Evolutionary conservation across 140 eudicot genomes (phyloP).

Genomic region (Bidens hawaiensis): DNA sequence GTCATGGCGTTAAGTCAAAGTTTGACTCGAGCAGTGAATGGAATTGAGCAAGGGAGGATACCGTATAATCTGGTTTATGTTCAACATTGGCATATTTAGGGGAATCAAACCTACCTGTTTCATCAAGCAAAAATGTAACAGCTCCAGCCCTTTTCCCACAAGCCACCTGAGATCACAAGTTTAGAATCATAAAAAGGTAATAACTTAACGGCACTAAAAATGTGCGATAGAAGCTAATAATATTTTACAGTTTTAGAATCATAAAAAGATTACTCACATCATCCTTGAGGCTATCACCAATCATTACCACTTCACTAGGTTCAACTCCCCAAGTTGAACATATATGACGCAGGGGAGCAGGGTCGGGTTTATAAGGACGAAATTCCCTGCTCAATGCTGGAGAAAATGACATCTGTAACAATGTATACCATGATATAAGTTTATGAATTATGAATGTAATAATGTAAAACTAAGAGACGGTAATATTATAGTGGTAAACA

Average conservation of each 20-base stretch:
- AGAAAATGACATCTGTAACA: slow-evolving; percentile 67
- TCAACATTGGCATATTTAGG: slow-evolving; percentile 62
- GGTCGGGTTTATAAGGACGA: slow-evolving; percentile 94
- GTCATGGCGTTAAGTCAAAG: slow-evolving; percentile 61
- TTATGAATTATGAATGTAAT: not conserved
- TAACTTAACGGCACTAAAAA: not conserved
- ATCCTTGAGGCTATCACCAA: slow-evolving; percentile 94
- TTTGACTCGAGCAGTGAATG: slow-evolving; percentile 47
- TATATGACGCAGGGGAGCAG: slow-evolving; percentile 88
- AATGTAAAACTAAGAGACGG: not conserved
- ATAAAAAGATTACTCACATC: slow-evolving; percentile 90
- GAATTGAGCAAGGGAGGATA: slow-evolving; percentile 75
- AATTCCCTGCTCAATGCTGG: slow-evolving; percentile 96
- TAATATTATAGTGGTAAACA: not conserved
- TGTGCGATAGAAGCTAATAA: not conserved
- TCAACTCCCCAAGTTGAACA: slow-evolving; percentile 77
- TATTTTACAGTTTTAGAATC: not conserved
- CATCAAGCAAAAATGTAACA: slow-evolving; percentile 75
- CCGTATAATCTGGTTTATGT: slow-evolving; percentile 83
- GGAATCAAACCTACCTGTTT: slow-evolving; percentile 81
- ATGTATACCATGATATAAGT: not conserved
- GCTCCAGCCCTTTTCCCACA: slow-evolving; percentile 99
- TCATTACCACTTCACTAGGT: slow-evolving; percentile 88
- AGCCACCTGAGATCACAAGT: slow-evolving; percentile 55
- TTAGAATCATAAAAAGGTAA: slow-evolving; percentile 3